These are phyloP conservation scores for Proliferodiscus dingleyae DNA, from an alignment of 2,329 filamentous ascomycete genomes.

Conservation along the genomic window DNA sequence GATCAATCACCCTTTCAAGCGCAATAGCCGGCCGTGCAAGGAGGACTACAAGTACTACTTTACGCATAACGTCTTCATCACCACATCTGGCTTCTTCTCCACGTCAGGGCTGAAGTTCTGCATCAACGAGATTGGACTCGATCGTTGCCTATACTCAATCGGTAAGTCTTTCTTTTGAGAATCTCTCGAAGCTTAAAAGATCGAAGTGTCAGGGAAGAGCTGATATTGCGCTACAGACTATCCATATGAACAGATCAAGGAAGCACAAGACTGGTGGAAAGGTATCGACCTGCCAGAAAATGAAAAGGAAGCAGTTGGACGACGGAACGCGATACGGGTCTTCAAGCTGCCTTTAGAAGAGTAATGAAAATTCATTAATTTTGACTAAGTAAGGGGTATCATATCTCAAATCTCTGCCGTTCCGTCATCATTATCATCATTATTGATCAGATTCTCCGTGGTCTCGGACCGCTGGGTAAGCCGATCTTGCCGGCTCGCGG, in stretches of 20 bases:
- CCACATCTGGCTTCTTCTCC: slow-evolving; percentile 14
- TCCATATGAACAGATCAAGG: slow-evolving; percentile 15
- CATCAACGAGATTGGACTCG: slow-evolving; percentile 10
- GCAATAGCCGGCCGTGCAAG: slow-evolving; percentile 3
- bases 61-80: slow-evolving; percentile 15
- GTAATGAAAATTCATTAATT: neutral
- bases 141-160: slow-evolving; percentile 14
- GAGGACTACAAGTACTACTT: slow-evolving; percentile 17
- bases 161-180: slow-evolving; percentile 6
- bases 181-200: no score
- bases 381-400: no score
- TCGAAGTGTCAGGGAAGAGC: no score
- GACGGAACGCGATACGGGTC: slow-evolving; percentile 14
- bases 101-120: slow-evolving; percentile 15
- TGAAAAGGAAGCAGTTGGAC: slow-evolving; percentile 12
- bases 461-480: no score
- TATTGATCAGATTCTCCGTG: no score
- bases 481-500: no score
- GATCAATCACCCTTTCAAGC: slow-evolving; percentile 13
- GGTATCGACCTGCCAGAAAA: slow-evolving; percentile 9
- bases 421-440: no score
- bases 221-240: neutral
- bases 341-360: slow-evolving; percentile 20
- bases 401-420: no score
- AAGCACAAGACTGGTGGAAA: slow-evolving; percentile 18